A percentile compares a stretch with the other conserved stretches of the same genome.
phyloP scores from a whole-genome alignment of 1,139 yeast genomes.

The Taphrina confusa region DNA sequence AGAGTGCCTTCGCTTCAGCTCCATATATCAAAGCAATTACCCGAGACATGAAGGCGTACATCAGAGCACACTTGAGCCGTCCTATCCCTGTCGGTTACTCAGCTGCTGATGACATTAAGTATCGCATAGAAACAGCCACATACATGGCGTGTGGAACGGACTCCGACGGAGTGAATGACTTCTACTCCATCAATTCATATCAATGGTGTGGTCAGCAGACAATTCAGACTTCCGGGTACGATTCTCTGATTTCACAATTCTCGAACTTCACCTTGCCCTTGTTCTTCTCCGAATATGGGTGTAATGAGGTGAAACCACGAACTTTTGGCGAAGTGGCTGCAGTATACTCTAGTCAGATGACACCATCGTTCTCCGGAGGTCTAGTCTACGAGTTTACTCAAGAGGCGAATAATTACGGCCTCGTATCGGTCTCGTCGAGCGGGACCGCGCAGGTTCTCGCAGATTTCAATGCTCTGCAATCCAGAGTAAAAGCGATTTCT shows the following conservation, averaged over 20 bases:
- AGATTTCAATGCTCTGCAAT: conserved; percentile 61
- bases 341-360: conserved; percentile 53
- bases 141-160: conserved; percentile 72
- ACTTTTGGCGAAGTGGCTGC: conserved; percentile 66
- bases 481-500: conserved; percentile 52
- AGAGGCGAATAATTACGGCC: conserved; percentile 69
- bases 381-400: conserved; percentile 73
- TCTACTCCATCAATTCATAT: conserved; percentile 87
- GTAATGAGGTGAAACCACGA: conserved; percentile 58
- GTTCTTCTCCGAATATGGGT: conserved; percentile 84
- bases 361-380: conserved; percentile 69
- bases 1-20: conserved; percentile 65
- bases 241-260: conserved; percentile 60
- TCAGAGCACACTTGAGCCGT: conserved; percentile 62
- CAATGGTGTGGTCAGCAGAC: conserved; percentile 79
- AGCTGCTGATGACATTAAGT: conserved; percentile 76
- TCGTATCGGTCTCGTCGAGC: conserved; percentile 54
- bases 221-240: conserved; percentile 72
- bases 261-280: conserved; percentile 71
- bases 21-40: conserved; percentile 83
- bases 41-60: conserved; percentile 85
- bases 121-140: conserved; percentile 74
- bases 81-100: conserved; percentile 88
- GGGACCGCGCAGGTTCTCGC: conserved; percentile 50
- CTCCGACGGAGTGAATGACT: conserved; percentile 61